Evolutionary conservation across 768 basidiomycete genomes (phyloP), one percentile per base, ranked within the genome.

Genomic region (Agrocybe chaxingu): DNA sequence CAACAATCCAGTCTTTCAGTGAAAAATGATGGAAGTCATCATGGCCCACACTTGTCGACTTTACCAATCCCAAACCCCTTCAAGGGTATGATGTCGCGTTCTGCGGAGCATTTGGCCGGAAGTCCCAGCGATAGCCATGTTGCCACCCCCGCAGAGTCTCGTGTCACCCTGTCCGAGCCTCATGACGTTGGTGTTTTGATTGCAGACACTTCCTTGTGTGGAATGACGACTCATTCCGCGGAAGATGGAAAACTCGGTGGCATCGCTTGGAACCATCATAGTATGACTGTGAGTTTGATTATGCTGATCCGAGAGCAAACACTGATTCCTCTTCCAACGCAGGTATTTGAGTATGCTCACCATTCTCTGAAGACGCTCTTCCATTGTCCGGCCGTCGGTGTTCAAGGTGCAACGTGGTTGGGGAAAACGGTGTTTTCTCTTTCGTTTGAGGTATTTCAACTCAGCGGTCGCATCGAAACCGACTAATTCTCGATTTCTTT

Each of bases 21-120:
- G 19, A 59, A 70, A 41, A 60, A 67, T 35, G 52, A 54, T 54
- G 36, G 60, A 54, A 42, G 57, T 30, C 40, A 48, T 32, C 62
- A 65, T 52, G 50, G 60, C 32, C 51, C 60, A 24, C 55, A 70
- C 8, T 62, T 81, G n/a, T 71, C 74, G 0, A 49, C 55, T n/a
- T 40, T 56, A 24, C 54, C 56, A 36, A 66, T 87, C n/a, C 72
- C 84, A 6, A 85, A 82, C 52, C 77, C 82, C 3, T 83, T 89
- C 71, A 89, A 82, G 61, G 68, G 73, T 1, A 71, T 80, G 10
- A 71, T 72, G 48, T 68, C 68, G 24, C 71, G 62, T n/a, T 79
- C 80, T n/a, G 58, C 71, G 0, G 85, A 86, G 30, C 70, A 73
- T 46, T 45, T 78, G 3, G 39, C 57, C 5, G 24, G 24, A 24